Evolutionary conservation across 805 yeast species (phyloP), one percentile per base, ranked within the genome.

Genomic region (Babjeviella inositovora): DNA sequence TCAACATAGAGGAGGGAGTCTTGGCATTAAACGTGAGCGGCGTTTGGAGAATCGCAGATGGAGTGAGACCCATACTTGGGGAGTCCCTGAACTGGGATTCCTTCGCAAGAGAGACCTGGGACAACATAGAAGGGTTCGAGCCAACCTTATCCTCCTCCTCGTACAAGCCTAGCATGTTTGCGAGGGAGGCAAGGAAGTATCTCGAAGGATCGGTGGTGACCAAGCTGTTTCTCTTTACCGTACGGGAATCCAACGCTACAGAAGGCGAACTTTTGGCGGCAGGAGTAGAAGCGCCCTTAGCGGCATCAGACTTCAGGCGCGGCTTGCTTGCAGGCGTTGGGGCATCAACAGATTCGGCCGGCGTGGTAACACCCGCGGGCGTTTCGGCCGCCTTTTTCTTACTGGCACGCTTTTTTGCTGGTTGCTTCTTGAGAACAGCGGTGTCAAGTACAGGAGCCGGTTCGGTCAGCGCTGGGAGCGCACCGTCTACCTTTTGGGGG

Each of bases 151-250:
- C 33, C 26, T 45, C 52, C 17, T 51, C 48, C 8, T 53, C 63
- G 6, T 54, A 56, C 13, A 66, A 34, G 19, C 57, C 64, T 28
- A 66, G 44, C 17, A 61, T 43, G 36, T 66, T 65, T 6, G 67
- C 56, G 25, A 67, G 44, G 2, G 70, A 58, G 1, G 69, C 61
- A 22, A 56, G 47, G 32, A 66, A 59, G 37, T 61, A 67, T 24
- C 46, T 43, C 21, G 57, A 53, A 0, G 71, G 64, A 34, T 66
- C 64, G 12, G 40, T 28, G 23, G 39, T 39, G 2, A 61, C 57
- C 20, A 66, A 45, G 23, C 57, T 66, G 20, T 66, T 47, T 25
- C 73, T 43, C 28, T 45, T 54, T 21, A 47, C 48, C 29, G 62
- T 43, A 29, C 55, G 57, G 8, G 49, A 38, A 32, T 63, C 71